Evolutionary conservation across 257 asterid species (phyloP).

Genomic region (Gynochthodes officinalis): DNA sequence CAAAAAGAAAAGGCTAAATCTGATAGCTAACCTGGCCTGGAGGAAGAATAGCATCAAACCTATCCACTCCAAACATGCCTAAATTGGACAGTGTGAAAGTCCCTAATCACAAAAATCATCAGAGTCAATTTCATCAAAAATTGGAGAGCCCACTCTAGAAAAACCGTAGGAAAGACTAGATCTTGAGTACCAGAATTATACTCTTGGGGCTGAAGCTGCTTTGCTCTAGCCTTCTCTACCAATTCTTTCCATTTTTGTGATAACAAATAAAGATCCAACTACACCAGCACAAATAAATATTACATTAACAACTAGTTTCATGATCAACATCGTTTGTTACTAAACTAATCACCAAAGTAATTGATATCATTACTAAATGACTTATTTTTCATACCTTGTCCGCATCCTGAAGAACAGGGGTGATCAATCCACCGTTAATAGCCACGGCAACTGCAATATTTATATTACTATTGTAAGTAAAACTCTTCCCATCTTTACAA

Average conservation of each 20-base stretch:
- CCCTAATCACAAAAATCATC: conserved; percentile 37
- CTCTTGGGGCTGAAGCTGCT: conserved; percentile 86
- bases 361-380: background rate
- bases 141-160: background rate
- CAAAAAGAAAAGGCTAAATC: background rate
- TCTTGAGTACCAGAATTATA: conserved; percentile 57
- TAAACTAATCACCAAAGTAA: background rate
- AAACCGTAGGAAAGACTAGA: background rate
- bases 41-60: conserved; percentile 94
- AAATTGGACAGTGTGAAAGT: conserved; percentile 82
- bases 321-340: background rate
- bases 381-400: conserved; percentile 51
- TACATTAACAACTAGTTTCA: background rate
- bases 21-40: conserved; percentile 72
- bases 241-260: conserved; percentile 87
- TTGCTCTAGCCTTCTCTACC: conserved; percentile 80
- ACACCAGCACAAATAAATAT: conserved; percentile 24
- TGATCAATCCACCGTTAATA: conserved; percentile 74
- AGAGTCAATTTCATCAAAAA: background rate
- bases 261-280: conserved; percentile 83
- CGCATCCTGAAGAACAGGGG: conserved; percentile 88
- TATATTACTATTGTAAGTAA: conserved; percentile 61
- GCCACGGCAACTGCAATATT: conserved; percentile 90
- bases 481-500: conserved; percentile 86
- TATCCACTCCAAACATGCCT: conserved; percentile 97